Conservation (phyloP, 495 filamentous ascomycete species). For the Aspergillus mulundensis region DNA sequence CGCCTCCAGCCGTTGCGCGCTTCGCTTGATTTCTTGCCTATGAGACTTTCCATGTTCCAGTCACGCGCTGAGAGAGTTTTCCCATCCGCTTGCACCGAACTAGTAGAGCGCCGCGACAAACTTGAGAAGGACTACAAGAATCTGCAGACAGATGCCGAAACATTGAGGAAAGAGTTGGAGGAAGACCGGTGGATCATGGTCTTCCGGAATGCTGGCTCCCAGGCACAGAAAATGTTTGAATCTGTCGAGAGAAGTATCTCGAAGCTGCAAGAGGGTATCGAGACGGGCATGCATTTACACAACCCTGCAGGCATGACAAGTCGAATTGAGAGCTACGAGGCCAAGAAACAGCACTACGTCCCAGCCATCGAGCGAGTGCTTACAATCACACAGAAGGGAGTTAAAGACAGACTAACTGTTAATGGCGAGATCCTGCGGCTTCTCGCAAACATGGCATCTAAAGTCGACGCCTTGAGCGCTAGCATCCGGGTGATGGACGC, state of each 20-base stretch:
- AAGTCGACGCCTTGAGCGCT: constrained; percentile 70
- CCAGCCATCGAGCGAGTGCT: constrained; percentile 90
- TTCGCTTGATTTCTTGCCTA: constrained; percentile 93
- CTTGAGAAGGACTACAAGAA: constrained; percentile 78
- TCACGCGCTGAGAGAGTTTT: constrained; percentile 69
- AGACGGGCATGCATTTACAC: constrained; percentile 65
- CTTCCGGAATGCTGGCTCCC: constrained; percentile 86
- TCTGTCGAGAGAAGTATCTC: constrained; percentile 80
- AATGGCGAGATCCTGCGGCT: constrained; percentile 90
- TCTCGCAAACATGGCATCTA: constrained; percentile 73
- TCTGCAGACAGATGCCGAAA: constrained; percentile 82
- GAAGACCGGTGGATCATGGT: constrained; percentile 95
- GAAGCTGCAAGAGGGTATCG: constrained; percentile 77
- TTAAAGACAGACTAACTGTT: constrained; percentile 85
- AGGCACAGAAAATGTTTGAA: constrained; percentile 92
- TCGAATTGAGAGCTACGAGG: constrained; percentile 89
- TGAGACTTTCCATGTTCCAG: constrained; percentile 85
- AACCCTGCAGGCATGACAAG: constrained; percentile 64
- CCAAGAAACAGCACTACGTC: constrained; percentile 91
- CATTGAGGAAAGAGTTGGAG: constrained; percentile 78
- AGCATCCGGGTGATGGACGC: constrained; percentile 73
- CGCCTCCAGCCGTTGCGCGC: constrained; percentile 91
- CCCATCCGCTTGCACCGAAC: constrained; percentile 83
- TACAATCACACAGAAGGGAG: constrained; percentile 85
- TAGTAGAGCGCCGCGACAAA: constrained; percentile 63